phyloP scores from a whole-genome alignment of 164 flowering plant species.

The Sedum album region DNA sequence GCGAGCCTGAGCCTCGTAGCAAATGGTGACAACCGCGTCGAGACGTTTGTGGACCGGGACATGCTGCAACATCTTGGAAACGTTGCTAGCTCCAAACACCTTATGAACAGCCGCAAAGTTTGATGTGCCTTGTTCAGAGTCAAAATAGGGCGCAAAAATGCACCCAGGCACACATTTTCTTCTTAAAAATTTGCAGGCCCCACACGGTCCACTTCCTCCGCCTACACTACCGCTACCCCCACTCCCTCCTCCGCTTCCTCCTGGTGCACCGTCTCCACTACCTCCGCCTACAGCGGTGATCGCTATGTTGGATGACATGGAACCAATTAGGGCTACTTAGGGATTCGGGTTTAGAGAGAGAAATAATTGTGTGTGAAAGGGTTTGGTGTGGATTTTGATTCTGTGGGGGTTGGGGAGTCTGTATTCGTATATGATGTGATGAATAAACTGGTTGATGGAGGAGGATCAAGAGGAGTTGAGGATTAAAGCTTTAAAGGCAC shows the following conservation, averaged over 20 bases:
- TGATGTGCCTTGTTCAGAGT: slow-evolving; percentile 88
- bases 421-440: slow-evolving; percentile 5
- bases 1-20: slow-evolving; percentile 89
- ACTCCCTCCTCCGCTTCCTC: slow-evolving; percentile 16
- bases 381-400: slow-evolving; percentile 11
- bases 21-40: slow-evolving; percentile 84
- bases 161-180: slow-evolving; percentile 85
- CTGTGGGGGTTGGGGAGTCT: slow-evolving; percentile 7
- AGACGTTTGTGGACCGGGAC: slow-evolving; percentile 66
- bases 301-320: slow-evolving; percentile 36
- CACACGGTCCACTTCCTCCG: slow-evolving; percentile 76
- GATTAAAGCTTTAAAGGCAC: slow-evolving; percentile 64
- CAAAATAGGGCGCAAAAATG: slow-evolving; percentile 89
- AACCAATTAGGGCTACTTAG: slow-evolving; percentile 9
- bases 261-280: slow-evolving; percentile 13
- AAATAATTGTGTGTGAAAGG: slow-evolving; percentile 14
- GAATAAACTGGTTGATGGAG: slow-evolving; percentile 13
- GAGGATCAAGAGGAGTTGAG: slow-evolving; percentile 25
- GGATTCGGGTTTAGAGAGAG: slow-evolving; percentile 15
- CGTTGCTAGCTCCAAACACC: slow-evolving; percentile 95
- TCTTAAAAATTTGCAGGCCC: slow-evolving; percentile 91
- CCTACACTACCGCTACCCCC: slow-evolving; percentile 27
- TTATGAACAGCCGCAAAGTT: slow-evolving; percentile 95
- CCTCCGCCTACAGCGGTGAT: slow-evolving; percentile 21
- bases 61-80: slow-evolving; percentile 73